Base-by-base conservation (phyloP, 768 basidiomycete species). In the Flagelloscypha sp. region DNA sequence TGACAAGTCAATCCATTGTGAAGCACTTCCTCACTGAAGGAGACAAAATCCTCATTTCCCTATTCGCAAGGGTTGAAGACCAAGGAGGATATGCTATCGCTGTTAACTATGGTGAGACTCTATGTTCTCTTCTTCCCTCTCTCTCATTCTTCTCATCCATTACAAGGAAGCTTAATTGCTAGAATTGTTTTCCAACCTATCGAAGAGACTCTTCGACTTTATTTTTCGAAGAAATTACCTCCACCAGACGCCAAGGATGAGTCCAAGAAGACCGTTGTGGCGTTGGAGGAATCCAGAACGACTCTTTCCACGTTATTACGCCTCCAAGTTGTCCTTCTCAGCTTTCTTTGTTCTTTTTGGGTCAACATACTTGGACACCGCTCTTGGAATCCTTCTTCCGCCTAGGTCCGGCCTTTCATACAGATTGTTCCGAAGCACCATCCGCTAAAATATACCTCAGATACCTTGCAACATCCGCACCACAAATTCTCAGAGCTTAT, bases 21-120 rank as follows among this genome's bases (percentile, higher is more conserved):
- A 99, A 99, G 55, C 95, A 98, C 55, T 73, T 97, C 44, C 63
- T 99, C 18, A 98, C 94, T 0, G 95, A 98, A 51, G 90, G 88
- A 3, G 95, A 99, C 56, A 89, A 95, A 49, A 62, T 98, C 28
- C 71, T 94, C 8, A 68, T 99, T 12, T 86, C 87, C 0, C 76
- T 73, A 53, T 76, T 88, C 49, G 90, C 89, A 40, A 79, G 84
- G 20, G 60, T 94, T 33, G 65, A 77, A 30, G 84, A 93, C 53
- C 92, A 97, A 57, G 94, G 89, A 4, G 93, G 90, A 2, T 98
- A 95, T 55, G 94, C 93, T 0, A 68, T 98, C 9, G 94, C 95
- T 9, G 82, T 84, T 24, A 98, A 97, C 56, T 99, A 98, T 53
- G 95, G 94, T 86, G 35, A 32, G 73, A 53, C 10, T 9, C 13